phyloP scores from a whole-genome alignment of 768 basidiomycete genomes.

The Mycena sanguinolenta region DNA sequence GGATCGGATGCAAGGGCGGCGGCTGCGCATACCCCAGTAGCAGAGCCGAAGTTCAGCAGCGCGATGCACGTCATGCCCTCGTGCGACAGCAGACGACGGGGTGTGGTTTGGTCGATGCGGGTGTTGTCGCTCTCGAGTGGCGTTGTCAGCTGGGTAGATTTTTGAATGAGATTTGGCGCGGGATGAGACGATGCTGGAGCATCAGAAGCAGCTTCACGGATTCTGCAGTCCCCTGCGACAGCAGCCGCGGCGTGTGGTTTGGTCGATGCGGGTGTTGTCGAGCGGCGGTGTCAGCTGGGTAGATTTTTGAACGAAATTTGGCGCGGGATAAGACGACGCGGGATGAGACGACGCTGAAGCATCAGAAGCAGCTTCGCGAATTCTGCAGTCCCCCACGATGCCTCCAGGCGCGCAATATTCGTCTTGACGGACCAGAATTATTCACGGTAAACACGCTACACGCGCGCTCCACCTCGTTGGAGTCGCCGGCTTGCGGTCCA shows the following conservation, averaged over 20 bases:
- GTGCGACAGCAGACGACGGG: constrained; percentile 58
- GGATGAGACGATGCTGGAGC: constrained; percentile 69
- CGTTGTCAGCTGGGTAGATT: constrained; percentile 66
- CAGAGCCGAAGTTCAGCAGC: constrained; percentile 70
- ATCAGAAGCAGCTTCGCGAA: constrained; percentile 81
- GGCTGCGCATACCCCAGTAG: constrained; percentile 63
- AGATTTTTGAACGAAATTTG: constrained; percentile 70
- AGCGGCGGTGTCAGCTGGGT: constrained; percentile 66
- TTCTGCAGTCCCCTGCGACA: too few species aligned
- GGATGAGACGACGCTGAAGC: constrained; percentile 65
- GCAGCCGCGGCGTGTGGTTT: constrained; percentile 52
- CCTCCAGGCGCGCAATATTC: constrained; percentile 83
- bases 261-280: constrained; percentile 65
- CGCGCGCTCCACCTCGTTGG: constrained; percentile 74
- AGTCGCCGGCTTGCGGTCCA: constrained; percentile 80
- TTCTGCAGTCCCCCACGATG: constrained; percentile 80
- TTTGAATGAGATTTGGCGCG: constrained; percentile 69
- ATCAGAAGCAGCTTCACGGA: too few species aligned
- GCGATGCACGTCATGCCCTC: constrained; percentile 60
- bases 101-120: constrained; percentile 57
- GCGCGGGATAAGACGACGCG: too few species aligned
- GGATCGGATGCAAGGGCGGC: not conserved
- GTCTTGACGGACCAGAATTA: constrained; percentile 78
- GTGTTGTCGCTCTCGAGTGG: constrained; percentile 62
- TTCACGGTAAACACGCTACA: constrained; percentile 63